Base-by-base conservation (phyloP, 2,329 filamentous ascomycete species). In the Diaporthe citri region DNA sequence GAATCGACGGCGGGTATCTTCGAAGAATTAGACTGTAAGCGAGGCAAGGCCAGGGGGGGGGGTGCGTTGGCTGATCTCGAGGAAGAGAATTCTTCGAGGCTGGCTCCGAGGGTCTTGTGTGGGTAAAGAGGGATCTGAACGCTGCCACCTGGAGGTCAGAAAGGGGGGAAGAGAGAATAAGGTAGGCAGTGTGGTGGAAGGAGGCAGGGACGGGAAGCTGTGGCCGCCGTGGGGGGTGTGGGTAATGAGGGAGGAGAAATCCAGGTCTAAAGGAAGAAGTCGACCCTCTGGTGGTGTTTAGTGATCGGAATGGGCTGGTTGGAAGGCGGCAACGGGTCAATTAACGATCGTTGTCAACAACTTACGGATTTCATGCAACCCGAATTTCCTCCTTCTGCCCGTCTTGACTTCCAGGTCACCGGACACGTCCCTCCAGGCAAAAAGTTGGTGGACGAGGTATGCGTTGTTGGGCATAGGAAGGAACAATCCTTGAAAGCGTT, bases 1-100 rank as follows among this genome's bases (percentile, higher is more conserved):
- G 64, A 74, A 69, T 74, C 71, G 31, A 76, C 55, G 46, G 73
- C 73, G 73, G 75, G 75, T 76, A 76, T 75, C 75, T 57, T 76
- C 12, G 55, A 64, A 70, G 59, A 48, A 31, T 67, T 62, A 72
- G 56, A 51, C n/a, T 51, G 55, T 51, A 48, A 28, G 34, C 55
- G 71, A 57, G 52, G 55, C 36, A 60, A 17, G 25, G 28, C 46
- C 31, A 62, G 46, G 41, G 36, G 8, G 46, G 41, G 36, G 8
- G 34, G 39, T 62, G 59, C n/a, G 59, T 52, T 73, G 20, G 34
- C 60, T 73, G 72, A 25, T 72, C 62, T 31, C n/a, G 36, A 64
- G 36, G 25, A 57, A 34, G 59, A 48, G 41, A 55, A 34, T 46
- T 74, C 52, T 72, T 51, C 41, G 64, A 55, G 39, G 12, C 22